phyloP scores from a whole-genome alignment of 495 filamentous ascomycete genomes.

The Glonium stellatum region DNA sequence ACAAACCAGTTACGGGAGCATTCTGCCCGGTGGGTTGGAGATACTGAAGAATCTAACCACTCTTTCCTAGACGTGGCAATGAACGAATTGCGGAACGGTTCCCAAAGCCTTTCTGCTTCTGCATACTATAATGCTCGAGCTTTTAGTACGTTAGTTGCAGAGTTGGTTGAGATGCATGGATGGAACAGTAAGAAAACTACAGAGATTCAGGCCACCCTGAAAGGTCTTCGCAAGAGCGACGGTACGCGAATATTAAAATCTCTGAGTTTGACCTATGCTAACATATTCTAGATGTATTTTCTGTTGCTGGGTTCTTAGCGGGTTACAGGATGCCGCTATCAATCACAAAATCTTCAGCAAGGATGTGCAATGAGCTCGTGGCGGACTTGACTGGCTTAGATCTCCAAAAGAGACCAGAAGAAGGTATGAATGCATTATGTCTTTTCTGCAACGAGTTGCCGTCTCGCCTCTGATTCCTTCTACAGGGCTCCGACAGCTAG shows the following conservation, averaged over 20 bases:
- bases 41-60: neutral
- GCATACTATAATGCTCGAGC: slow-evolving; percentile 33
- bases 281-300: slow-evolving; percentile 39
- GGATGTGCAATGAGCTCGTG: slow-evolving; percentile 53
- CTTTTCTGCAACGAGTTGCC: neutral
- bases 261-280: neutral
- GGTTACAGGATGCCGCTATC: slow-evolving; percentile 47
- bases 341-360: slow-evolving; percentile 28
- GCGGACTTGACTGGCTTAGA: slow-evolving; percentile 53
- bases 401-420: slow-evolving; percentile 21
- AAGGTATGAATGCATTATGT: slow-evolving; percentile 35
- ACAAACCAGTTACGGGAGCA: slow-evolving; percentile 39
- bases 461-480: neutral
- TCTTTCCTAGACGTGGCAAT: slow-evolving; percentile 21
- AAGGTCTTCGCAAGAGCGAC: slow-evolving; percentile 14
- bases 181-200: slow-evolving; percentile 12
- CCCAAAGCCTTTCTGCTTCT: slow-evolving; percentile 12
- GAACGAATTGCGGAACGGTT: slow-evolving; percentile 16
- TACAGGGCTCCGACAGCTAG: slow-evolving; percentile 46
- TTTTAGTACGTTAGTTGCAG: slow-evolving; percentile 23
- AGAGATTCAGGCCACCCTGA: slow-evolving; percentile 13
- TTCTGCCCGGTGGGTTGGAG: slow-evolving; percentile 7
- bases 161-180: slow-evolving; percentile 28
- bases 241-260: neutral
- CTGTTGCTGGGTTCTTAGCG: slow-evolving; percentile 46